A percentile compares a stretch with the other conserved stretches of the same genome.
Conservation (phyloP, 2,329 filamentous ascomycete genomes). For the Polychaeton citri region DNA sequence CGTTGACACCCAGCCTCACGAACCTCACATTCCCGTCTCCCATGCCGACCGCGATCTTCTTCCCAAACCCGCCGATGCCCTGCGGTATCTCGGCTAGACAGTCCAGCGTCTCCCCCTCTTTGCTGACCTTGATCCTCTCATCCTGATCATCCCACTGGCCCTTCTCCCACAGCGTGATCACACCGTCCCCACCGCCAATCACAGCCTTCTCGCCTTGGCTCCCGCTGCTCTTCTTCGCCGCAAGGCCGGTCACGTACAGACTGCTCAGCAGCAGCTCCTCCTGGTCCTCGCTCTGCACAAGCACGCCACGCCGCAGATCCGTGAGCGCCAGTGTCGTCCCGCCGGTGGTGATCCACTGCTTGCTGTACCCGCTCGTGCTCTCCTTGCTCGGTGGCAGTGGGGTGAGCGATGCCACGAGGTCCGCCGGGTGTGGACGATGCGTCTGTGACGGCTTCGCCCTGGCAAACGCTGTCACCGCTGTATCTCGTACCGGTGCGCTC, state of each 20-base stretch:
- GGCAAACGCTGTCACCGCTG: conserved; percentile 28
- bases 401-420: conserved; percentile 82
- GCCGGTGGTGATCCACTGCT: conserved; percentile 90
- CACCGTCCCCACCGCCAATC: conserved; percentile 65
- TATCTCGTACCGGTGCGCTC: conserved; percentile 23
- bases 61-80: conserved; percentile 51
- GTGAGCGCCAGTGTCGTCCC: conserved; percentile 84
- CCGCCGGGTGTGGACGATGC: conserved; percentile 66
- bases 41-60: conserved; percentile 65
- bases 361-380: conserved; percentile 77
- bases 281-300: conserved; percentile 85
- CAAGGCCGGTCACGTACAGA: conserved; percentile 62
- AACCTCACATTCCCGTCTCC: conserved; percentile 70
- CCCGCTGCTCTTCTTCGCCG: conserved; percentile 45
- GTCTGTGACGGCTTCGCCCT: conserved; percentile 59
- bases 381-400: conserved; percentile 66
- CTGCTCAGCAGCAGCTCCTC: conserved; percentile 85
- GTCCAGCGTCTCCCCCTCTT: conserved; percentile 59
- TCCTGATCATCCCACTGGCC: conserved; percentile 93
- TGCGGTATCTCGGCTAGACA: conserved; percentile 60
- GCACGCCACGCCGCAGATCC: conserved; percentile 71
- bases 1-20: conserved; percentile 60
- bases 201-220: conserved; percentile 64
- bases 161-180: conserved; percentile 86
- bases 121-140: conserved; percentile 68